phyloP scores from a whole-genome alignment of 2,329 filamentous ascomycete genomes.

The Aspergillus sclerotialis region DNA sequence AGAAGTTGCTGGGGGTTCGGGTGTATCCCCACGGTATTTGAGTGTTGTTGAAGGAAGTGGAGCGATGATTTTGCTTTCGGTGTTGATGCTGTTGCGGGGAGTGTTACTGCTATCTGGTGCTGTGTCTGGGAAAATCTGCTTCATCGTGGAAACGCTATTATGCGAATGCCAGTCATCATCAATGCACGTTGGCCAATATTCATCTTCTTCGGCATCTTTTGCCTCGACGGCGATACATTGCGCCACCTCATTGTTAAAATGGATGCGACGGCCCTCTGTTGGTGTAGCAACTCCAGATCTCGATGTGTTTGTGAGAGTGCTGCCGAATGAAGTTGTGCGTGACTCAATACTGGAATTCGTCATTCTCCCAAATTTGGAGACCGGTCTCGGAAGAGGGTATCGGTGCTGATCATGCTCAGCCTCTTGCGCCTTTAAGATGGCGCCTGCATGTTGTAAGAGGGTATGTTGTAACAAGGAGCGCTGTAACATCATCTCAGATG shows the following conservation, averaged over 20 bases:
- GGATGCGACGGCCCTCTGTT: constrained; percentile 70
- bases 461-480: constrained; percentile 82
- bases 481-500: constrained; percentile 92
- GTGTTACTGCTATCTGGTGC: constrained; percentile 47
- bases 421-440: constrained; percentile 76
- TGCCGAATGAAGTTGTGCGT: constrained; percentile 38
- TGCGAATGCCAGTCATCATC: constrained; percentile 62
- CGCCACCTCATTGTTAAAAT: constrained; percentile 92
- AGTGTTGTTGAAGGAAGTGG: constrained; percentile 81
- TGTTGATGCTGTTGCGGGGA: constrained; percentile 49
- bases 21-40: constrained; percentile 74
- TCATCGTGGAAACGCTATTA: constrained; percentile 78
- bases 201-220: constrained; percentile 64
- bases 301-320: constrained; percentile 58
- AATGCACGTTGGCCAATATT: constrained; percentile 27
- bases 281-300: constrained; percentile 66
- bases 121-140: constrained; percentile 48
- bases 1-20: constrained; percentile 46
- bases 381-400: constrained; percentile 52
- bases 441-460: constrained; percentile 79
- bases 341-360: constrained; percentile 54
- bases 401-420: constrained; percentile 50
- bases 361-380: constrained; percentile 63
- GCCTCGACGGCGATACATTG: constrained; percentile 91
- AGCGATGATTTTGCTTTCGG: constrained; percentile 77